phyloP scores from a whole-genome alignment of 129 eudicot genomes.

The Artemisia tridentata region DNA sequence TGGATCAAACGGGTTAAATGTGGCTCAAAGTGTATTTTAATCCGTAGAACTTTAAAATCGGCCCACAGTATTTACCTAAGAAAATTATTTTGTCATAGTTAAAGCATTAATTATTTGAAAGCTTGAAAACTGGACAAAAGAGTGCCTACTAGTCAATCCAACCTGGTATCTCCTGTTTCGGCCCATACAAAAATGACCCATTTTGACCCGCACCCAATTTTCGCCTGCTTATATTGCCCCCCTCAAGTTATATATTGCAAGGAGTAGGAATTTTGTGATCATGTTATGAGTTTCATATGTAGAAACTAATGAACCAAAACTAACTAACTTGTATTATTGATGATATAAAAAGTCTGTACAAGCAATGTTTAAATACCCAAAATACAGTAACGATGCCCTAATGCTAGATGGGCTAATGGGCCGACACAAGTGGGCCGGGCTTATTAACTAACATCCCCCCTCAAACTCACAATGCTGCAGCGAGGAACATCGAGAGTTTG shows the following conservation, averaged over 20 bases:
- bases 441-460: too few species aligned
- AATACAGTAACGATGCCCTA: too few species aligned
- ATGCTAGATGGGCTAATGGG: too few species aligned
- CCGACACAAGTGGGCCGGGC: too few species aligned
- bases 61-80: background rate
- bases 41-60: background rate
- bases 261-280: background rate
- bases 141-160: background rate
- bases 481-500: too few species aligned
- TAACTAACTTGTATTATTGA: too few species aligned
- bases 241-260: background rate
- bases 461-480: too few species aligned
- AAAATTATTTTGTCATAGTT: too few species aligned
- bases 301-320: too few species aligned
- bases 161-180: too few species aligned
- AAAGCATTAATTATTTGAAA: background rate
- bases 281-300: constrained; percentile 1
- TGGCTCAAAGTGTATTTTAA: background rate
- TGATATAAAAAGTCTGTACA: too few species aligned
- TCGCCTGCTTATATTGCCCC: background rate
- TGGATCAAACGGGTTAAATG: background rate
- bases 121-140: background rate
- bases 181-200: background rate
- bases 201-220: background rate
- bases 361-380: too few species aligned